Base-by-base conservation (phyloP, 768 basidiomycete genomes). In the Paxillus rubicundulus region DNA sequence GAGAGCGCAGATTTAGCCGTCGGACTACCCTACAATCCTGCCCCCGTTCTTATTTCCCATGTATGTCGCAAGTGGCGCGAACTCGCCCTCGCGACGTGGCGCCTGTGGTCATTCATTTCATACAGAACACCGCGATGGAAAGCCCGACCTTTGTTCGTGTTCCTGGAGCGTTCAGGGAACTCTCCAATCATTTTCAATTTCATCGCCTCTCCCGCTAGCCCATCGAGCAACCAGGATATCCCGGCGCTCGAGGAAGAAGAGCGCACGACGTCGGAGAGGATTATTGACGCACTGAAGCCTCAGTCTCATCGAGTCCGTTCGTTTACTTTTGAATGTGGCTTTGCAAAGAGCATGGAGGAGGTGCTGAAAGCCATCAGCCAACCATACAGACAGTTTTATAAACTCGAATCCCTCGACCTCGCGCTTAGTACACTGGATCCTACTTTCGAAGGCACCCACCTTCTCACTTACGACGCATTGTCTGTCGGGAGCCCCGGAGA, bases 21-120 rank as follows among this genome's bases (percentile, higher is more conserved):
- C 44, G 65, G 62, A 45, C 55, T 67, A 36, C 47, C 62, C 27
- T 68, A 56, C 52, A 70, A 70, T 54, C 57, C 64, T 34, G 65
- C 73, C 13, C 69, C 77, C 2, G 62, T 80, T 30, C 45, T 68
- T 41, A 55, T 80, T 49, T 79, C 79, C 0, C 80, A 80, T 49
- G 77, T 80, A 27, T 82, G 75, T 59, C 71, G 65, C 44, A 69
- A 68, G 52, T 84, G 82, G 81, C 76, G 81, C 14, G 60, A 57
- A 27, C 64, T 80, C 27, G 72, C 74, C 5, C 65, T 82, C 18
- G 56, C 62, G 16, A 75, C 74, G 6, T 70, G 80, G 4, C 49
- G 57, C 7, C 69, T 83, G 17, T 84, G 81, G 82, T 68, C 75
- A 7, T 63, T 60, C 30, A 63, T 79, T 24, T 64, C 61, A 9